Conservation (phyloP, 2,329 filamentous ascomycete species). For the Colletotrichum eleusines region DNA sequence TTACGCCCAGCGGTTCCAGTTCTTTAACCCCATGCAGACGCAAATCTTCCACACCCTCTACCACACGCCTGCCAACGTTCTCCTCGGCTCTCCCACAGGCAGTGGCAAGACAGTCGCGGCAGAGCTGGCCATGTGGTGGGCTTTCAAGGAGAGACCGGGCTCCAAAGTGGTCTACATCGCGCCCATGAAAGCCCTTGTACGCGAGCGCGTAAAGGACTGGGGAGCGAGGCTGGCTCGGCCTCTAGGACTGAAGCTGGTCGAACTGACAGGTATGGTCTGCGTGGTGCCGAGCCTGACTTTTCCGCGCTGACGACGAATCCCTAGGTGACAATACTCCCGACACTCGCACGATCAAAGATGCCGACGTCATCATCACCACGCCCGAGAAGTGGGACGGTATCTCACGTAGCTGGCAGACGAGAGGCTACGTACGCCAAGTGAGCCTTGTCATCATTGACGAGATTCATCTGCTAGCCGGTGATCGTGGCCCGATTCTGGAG, state of each 20-base stretch:
- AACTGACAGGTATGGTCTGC: slow-evolving; percentile 78
- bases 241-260: slow-evolving; percentile 90
- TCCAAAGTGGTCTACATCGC: slow-evolving; percentile 99
- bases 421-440: slow-evolving; percentile 95
- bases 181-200: slow-evolving; percentile 98
- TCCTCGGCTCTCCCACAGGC: slow-evolving; percentile 94
- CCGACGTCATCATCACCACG: slow-evolving; percentile 97
- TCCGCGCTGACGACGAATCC: slow-evolving; percentile 4
- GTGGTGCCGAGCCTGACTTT: neutral
- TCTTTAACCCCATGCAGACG: slow-evolving; percentile 99
- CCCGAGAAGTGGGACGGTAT: slow-evolving; percentile 99
- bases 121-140: slow-evolving; percentile 99
- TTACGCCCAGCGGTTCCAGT: slow-evolving; percentile 90
- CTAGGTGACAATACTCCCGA: slow-evolving; percentile 91
- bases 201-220: slow-evolving; percentile 97
- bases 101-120: slow-evolving; percentile 98
- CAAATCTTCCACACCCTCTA: slow-evolving; percentile 98
- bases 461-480: slow-evolving; percentile 96
- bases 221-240: slow-evolving; percentile 82
- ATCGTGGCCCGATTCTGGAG: slow-evolving; percentile 96
- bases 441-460: slow-evolving; percentile 98
- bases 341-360: slow-evolving; percentile 92
- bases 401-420: slow-evolving; percentile 97
- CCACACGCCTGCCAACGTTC: slow-evolving; percentile 89
- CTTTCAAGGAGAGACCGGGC: slow-evolving; percentile 91